Evolutionary conservation across 306 rosid genomes (phyloP), one percentile per base, ranked within the genome.

Genomic region (Prosopis cineraria): DNA sequence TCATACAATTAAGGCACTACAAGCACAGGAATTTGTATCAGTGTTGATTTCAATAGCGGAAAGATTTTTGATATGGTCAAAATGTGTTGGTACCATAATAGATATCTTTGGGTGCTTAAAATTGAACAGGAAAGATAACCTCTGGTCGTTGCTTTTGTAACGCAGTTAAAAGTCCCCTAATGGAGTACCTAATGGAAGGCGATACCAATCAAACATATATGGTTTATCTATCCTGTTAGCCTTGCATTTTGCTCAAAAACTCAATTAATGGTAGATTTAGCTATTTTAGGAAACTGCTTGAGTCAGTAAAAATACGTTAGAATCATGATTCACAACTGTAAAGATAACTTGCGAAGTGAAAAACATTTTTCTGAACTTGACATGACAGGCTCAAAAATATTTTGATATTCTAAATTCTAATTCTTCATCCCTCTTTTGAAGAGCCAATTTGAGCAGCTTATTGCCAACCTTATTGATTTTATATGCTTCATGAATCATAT

Each of bases 401-500:
- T 58, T 73, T 62, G 74, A 64, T 25, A 75, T 68, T 73, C 76
- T 72, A 33, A n/a, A 39, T 73, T 80, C 59, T 39, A 58, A 72
- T 56, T 59, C 44, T 77, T 68, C 14, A 40, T 77, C 11, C n/a
- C 30, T n/a, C 60, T 29, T 73, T 64, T 45, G 70, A 41, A 16
- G 76, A 63, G 64, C 64, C 68, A 37, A 30, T 78, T 59, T 74
- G 78, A 70, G 59, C 10, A 76, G 47, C 69, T 65, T 47, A 77
- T 58, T n/a, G 70, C 72, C 24, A 58, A 77, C 72, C 63, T 53
- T 37, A 52, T 68, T 73, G 48, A 63, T 34, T 43, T 41, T 19
- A 43, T 73, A 62, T 45, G 67, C 27, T 0, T 14, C 60, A 60
- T 29, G 10, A 27, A 12, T 29, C 3, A 58, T 79, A 72, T 85